Conservation (phyloP, 306 rosid genomes). For the Cajanus cajan region DNA sequence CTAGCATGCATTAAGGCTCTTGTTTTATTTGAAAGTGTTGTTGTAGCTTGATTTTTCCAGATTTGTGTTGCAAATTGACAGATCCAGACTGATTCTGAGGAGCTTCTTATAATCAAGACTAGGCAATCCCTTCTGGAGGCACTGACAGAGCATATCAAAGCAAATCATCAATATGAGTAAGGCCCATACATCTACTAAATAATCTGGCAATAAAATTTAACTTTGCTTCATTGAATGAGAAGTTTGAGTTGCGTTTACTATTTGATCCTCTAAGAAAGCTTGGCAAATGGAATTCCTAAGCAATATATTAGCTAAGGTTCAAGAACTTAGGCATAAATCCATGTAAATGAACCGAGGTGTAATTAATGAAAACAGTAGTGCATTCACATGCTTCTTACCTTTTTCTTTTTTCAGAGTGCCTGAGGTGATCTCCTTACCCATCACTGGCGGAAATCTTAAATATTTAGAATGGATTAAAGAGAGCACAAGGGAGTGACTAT, state of each 20-base stretch:
- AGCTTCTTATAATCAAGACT: slow-evolving; percentile 84
- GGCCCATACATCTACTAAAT: slow-evolving; percentile 24
- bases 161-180: slow-evolving; percentile 88
- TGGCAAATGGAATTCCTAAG: slow-evolving; percentile 9
- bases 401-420: slow-evolving; percentile 65
- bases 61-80: slow-evolving; percentile 35
- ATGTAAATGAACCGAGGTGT: slow-evolving; percentile 2
- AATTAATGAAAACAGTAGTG: neutral
- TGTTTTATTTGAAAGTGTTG: neutral
- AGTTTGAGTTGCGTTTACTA: neutral
- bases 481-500: slow-evolving; percentile 79
- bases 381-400: slow-evolving; percentile 8
- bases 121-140: slow-evolving; percentile 90
- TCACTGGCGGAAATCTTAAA: slow-evolving; percentile 71
- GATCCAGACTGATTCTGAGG: slow-evolving; percentile 85
- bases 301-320: neutral
- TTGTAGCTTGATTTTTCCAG: slow-evolving; percentile 15
- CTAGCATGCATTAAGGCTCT: neutral
- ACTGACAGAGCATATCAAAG: slow-evolving; percentile 74
- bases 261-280: slow-evolving; percentile 7
- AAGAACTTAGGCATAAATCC: neutral
- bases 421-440: slow-evolving; percentile 89
- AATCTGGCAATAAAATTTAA: neutral
- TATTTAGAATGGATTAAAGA: slow-evolving; percentile 87
- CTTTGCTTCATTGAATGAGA: neutral